Percentiles rank a stretch among this genome's conserved stretches.
These are phyloP conservation scores for Metschnikowia peoriensis DNA, from an alignment of 805 yeast genomes.

Conservation along the genomic window DNA sequence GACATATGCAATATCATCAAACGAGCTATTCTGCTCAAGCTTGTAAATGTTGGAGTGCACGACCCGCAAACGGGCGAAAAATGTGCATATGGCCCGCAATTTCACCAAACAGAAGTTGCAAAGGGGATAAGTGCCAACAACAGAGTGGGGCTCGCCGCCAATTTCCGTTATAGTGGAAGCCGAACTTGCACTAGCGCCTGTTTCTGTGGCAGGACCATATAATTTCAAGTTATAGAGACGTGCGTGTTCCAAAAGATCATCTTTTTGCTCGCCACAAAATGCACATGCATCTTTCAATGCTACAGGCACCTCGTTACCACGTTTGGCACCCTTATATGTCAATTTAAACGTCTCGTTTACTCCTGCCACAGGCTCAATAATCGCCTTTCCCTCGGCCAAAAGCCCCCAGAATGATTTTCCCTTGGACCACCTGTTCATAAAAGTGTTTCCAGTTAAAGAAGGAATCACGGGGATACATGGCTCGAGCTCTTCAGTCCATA, in stretches of 20 bases:
- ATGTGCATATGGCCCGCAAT: slow-evolving; percentile 78
- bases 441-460: slow-evolving; percentile 45
- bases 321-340: slow-evolving; percentile 25
- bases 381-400: slow-evolving; percentile 75
- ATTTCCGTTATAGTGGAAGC: slow-evolving; percentile 13
- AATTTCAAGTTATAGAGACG: slow-evolving; percentile 67
- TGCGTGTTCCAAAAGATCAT: slow-evolving; percentile 70
- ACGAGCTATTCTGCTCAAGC: slow-evolving; percentile 35
- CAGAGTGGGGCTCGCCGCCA: slow-evolving; percentile 25
- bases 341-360: slow-evolving; percentile 70
- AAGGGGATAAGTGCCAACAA: slow-evolving; percentile 55
- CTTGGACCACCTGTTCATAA: slow-evolving; percentile 42
- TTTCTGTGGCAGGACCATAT: slow-evolving; percentile 29
- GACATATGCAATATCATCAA: slow-evolving; percentile 26
- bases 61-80: slow-evolving; percentile 71
- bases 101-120: slow-evolving; percentile 81
- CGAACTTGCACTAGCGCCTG: slow-evolving; percentile 5
- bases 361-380: slow-evolving; percentile 84
- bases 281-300: slow-evolving; percentile 77
- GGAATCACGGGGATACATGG: slow-evolving; percentile 33
- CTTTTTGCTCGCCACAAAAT: slow-evolving; percentile 77
- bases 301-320: slow-evolving; percentile 46
- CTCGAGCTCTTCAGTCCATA: slow-evolving; percentile 77
- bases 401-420: slow-evolving; percentile 55
- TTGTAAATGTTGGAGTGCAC: slow-evolving; percentile 57